Base-by-base conservation (phyloP, 805 yeast genomes). In the Myxozyma melibiosi region DNA sequence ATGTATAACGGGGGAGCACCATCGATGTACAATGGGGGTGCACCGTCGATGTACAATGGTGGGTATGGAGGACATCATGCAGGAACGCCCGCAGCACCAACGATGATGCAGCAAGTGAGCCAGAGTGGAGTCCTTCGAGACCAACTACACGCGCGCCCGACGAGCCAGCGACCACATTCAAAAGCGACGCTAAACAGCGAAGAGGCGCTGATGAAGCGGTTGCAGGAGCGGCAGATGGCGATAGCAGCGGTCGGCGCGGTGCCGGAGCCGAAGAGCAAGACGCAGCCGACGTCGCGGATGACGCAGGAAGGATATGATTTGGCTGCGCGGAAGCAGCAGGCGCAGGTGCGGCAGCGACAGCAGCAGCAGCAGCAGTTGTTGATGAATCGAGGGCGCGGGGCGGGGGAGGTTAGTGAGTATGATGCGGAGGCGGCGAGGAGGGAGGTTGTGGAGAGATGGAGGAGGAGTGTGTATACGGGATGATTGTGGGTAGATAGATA, bases 371-470 rank as follows among this genome's bases (percentile, higher is more conserved):
- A 37, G 31, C 39, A 30, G 38, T 16, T 5, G 31, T 16, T 22
- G 27, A 2, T 14, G 22, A 31, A 16, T 20, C 43, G n/a, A 27
- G 35, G 38, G 34, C 53, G 34, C n/a, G 42, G 22, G 22, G 22
- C 13, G 27, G 18, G 16, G 45, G 31, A 20, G 42, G 40, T 18
- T 34, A 44, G 22, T 33, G 43, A 41, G 14, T 18, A 27, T n/a
- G 39, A 16, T 4, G 34, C 25, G 8, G 53, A 55, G 18, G 37
- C 38, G 11, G 37, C 37, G 40, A 31, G 42, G 22, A 39, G 43
- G 42, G 60, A 55, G 5, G 53, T 55, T 1, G 56, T 55, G 7
- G 60, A 55, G 48, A 42, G 53, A 30, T 55, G 60, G 60, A 20
- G 60, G n/a, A 34, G 48, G 35, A 51, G 56, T 28, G 56, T 55